These are phyloP conservation scores for Incumbomyces lentus DNA, from an alignment of 2,329 filamentous ascomycete species.

Conservation along the genomic window DNA sequence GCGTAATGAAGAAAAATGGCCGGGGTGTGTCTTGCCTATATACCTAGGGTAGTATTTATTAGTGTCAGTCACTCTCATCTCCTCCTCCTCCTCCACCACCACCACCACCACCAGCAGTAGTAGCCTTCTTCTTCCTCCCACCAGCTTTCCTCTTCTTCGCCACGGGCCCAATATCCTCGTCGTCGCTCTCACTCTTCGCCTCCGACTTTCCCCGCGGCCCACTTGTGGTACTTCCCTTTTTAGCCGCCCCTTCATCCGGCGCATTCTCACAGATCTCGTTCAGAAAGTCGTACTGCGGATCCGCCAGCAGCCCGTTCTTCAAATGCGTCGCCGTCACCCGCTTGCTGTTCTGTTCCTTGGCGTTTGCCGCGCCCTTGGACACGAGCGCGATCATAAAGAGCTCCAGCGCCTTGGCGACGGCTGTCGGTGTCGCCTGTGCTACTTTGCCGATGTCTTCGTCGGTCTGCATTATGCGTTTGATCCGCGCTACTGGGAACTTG, in stretches of 20 bases:
- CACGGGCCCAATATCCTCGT: conserved; percentile 7
- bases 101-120: no score
- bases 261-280: conserved; percentile 83
- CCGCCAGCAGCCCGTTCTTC: conserved; percentile 77
- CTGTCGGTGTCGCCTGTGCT: conserved; percentile 91
- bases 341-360: conserved; percentile 60
- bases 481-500: conserved; percentile 92
- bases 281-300: conserved; percentile 91
- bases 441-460: conserved; percentile 98
- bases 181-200: conserved; percentile 18
- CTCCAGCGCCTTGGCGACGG: conserved; percentile 89
- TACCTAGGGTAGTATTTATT: no score
- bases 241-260: conserved; percentile 40
- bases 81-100: no score
- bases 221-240: conserved; percentile 8
- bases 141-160: conserved; percentile 5
- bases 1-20: no score
- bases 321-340: conserved; percentile 83
- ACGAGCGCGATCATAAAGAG: conserved; percentile 96
- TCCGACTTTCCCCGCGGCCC: conserved; percentile 18
- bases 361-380: conserved; percentile 74
- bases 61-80: no score
- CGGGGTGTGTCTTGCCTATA: no score
- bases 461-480: conserved; percentile 99
- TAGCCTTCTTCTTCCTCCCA: conserved; percentile 14